Conservation (phyloP, 108 stramenopile species). For the Pinguiococcus pyrenoidosus region DNA sequence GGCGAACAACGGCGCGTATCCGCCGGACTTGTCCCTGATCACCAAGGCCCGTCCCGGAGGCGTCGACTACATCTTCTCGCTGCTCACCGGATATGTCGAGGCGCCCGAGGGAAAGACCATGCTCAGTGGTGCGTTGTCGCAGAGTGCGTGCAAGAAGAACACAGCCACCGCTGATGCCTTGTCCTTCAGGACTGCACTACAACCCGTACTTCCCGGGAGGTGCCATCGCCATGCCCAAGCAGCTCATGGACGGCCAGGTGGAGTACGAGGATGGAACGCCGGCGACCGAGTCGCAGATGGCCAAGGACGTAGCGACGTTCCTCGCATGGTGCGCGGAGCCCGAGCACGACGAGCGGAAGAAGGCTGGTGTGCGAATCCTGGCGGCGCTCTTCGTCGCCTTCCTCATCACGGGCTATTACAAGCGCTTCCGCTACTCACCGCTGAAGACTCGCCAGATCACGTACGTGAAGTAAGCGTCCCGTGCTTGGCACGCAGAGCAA, state of each 20-base stretch:
- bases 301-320: conserved; percentile 39
- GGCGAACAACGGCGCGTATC: conserved; percentile 92
- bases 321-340: conserved; percentile 71
- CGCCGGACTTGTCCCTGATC: conserved; percentile 94
- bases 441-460: conserved; percentile 90
- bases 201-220: conserved; percentile 91
- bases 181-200: conserved; percentile 43
- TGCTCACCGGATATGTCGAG: conserved; percentile 91
- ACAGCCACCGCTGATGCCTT: neutral
- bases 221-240: conserved; percentile 97
- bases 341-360: conserved; percentile 93
- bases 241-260: conserved; percentile 83
- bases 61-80: conserved; percentile 83
- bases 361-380: conserved; percentile 77
- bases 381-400: conserved; percentile 60
- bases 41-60: conserved; percentile 95
- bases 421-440: conserved; percentile 91
- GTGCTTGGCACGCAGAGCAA: too few relatives aligned
- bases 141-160: too few relatives aligned
- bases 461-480: conserved; percentile 59
- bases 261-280: conserved; percentile 95
- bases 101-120: conserved; percentile 86
- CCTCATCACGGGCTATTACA: conserved; percentile 78
- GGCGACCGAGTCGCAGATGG: conserved; percentile 81
- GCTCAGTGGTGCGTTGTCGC: conserved; percentile 22